Conservation (phyloP, 192 early-diverging fungal genomes). For the Backusella parvicylindrica region DNA sequence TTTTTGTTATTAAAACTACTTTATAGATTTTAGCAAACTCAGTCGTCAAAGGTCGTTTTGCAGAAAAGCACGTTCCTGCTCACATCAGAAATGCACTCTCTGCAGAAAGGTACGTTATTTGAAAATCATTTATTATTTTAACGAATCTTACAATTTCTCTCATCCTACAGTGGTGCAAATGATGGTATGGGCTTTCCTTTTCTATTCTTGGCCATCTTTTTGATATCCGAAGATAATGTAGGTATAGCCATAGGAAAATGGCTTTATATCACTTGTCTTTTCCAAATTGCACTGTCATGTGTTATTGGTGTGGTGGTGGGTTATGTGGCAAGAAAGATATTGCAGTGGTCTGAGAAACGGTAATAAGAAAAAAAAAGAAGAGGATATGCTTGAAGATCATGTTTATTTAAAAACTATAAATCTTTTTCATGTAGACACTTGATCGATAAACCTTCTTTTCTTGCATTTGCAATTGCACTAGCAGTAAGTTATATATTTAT, state of each 20-base stretch:
- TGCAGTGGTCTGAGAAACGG: constrained; percentile 62
- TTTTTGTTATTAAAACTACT: background rate
- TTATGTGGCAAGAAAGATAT: constrained; percentile 58
- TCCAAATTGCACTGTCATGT: constrained; percentile 70
- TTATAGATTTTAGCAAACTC: constrained; percentile 77
- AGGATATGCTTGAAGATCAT: too few species aligned
- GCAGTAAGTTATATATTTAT: constrained; percentile 41
- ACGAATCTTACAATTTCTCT: background rate
- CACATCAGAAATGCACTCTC: constrained; percentile 71
- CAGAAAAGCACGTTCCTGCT: constrained; percentile 82
- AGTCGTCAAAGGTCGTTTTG: constrained; percentile 91
- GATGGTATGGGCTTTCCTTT: constrained; percentile 89
- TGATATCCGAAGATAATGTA: constrained; percentile 49
- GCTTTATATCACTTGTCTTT: constrained; percentile 72
- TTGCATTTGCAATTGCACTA: constrained; percentile 82
- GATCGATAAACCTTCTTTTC: constrained; percentile 86
- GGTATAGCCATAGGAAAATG: constrained; percentile 76
- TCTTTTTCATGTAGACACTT: constrained; percentile 20
- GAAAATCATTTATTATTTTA: background rate
- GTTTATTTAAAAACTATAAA: background rate
- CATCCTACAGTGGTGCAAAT: constrained; percentile 68
- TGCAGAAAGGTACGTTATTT: constrained; percentile 54
- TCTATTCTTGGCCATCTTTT: constrained; percentile 70
- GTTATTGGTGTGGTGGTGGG: constrained; percentile 75
- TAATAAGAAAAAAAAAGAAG: constrained; percentile 20